These are phyloP conservation scores for Septoria linicola DNA, from an alignment of 2,329 filamentous ascomycete genomes.

Conservation along the genomic window DNA sequence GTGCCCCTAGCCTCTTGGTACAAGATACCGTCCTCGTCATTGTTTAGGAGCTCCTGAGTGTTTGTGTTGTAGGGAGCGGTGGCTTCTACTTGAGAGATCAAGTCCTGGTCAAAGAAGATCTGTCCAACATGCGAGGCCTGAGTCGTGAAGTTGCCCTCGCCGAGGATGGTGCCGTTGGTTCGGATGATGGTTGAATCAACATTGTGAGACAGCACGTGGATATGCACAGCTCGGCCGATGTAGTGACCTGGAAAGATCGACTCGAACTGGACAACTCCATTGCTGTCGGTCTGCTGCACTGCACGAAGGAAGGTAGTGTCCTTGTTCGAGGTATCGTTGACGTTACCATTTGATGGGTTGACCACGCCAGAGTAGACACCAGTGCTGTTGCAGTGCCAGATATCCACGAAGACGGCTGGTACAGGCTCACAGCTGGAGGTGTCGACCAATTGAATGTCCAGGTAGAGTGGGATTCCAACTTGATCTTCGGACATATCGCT, in stretches of 20 bases:
- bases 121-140: constrained; percentile 62
- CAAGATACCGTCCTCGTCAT: constrained; percentile 52
- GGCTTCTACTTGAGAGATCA: constrained; percentile 54
- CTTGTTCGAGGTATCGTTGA: constrained; percentile 34
- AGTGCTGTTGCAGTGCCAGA: constrained; percentile 47
- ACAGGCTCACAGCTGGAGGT: constrained; percentile 46
- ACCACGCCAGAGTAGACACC: constrained; percentile 47
- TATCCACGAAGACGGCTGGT: constrained; percentile 45
- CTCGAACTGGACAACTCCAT: constrained; percentile 46
- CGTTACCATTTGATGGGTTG: constrained; percentile 39
- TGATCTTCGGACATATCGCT: constrained; percentile 45
- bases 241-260: constrained; percentile 50
- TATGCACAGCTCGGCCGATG: constrained; percentile 43
- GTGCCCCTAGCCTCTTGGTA: constrained; percentile 50
- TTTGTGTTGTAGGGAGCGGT: constrained; percentile 48
- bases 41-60: constrained; percentile 48
- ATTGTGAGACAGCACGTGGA: constrained; percentile 43
- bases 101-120: constrained; percentile 62
- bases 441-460: constrained; percentile 49
- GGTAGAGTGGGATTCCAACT: constrained; percentile 42
- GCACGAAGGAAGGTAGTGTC: constrained; percentile 45
- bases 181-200: constrained; percentile 37
- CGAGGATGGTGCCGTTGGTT: constrained; percentile 52
- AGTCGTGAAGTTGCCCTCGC: constrained; percentile 35
- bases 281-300: constrained; percentile 42